Conservation (phyloP, 768 basidiomycete genomes). For the Leucosporidium yakuticum region DNA sequence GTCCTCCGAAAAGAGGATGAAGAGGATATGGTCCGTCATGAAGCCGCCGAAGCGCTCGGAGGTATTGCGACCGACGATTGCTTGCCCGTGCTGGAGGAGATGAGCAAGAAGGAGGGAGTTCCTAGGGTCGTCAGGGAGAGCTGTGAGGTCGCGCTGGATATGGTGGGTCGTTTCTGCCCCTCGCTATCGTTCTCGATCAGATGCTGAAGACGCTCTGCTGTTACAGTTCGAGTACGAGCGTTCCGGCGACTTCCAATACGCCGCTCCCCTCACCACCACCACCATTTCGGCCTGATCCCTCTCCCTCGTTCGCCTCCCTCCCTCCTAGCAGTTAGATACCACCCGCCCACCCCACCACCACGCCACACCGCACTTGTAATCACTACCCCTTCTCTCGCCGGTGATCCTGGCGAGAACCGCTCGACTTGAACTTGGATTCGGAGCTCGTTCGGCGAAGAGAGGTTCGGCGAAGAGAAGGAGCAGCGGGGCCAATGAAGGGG, state of each 20-base stretch:
- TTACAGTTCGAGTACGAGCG: slow-evolving; percentile 32
- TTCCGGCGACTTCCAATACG: slow-evolving; percentile 20
- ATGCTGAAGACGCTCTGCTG: neutral
- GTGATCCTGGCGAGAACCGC: too few relatives aligned
- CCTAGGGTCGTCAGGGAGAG: slow-evolving; percentile 90
- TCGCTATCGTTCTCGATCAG: neutral
- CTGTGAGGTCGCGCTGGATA: slow-evolving; percentile 81
- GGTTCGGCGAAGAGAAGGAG: too few relatives aligned
- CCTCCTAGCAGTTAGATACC: too few relatives aligned
- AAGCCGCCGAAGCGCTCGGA: slow-evolving; percentile 97
- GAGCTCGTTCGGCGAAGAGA: too few relatives aligned
- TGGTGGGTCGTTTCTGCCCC: slow-evolving; percentile 22
- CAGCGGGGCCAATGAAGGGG: too few relatives aligned
- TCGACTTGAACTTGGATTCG: too few relatives aligned
- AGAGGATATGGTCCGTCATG: slow-evolving; percentile 95
- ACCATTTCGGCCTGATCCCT: too few relatives aligned
- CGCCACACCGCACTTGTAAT: too few relatives aligned
- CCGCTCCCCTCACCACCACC: neutral
- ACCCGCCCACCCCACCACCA: too few relatives aligned
- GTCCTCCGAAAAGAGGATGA: slow-evolving; percentile 69
- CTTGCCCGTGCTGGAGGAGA: slow-evolving; percentile 75
- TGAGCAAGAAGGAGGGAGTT: slow-evolving; percentile 68
- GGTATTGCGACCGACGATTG: slow-evolving; percentile 92
- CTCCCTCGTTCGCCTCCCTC: too few relatives aligned
- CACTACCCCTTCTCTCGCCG: too few relatives aligned